Base-by-base conservation (phyloP, 352 stramenopile genomes). In the Phytopythium oedochilum region DNA sequence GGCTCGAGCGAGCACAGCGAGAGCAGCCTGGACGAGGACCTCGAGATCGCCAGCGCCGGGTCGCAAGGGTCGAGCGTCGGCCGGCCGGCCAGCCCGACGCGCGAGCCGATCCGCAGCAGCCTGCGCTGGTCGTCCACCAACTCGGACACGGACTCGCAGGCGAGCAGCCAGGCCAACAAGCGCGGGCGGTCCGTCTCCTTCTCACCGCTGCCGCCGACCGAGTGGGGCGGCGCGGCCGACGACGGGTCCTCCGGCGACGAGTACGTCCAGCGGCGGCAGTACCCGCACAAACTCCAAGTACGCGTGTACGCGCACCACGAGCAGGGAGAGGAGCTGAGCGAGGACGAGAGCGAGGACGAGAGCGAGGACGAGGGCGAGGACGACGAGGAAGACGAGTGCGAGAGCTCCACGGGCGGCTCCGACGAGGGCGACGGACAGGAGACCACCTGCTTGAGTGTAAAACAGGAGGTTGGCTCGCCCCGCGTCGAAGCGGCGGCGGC, bases 131-230 rank as follows among this genome's bases (percentile, higher is more conserved):
- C 5, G 34, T 55, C 23, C 53, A 71, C 38, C 55, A 55, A 55
- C 12, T 71, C 63, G 40, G 63, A 71, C 51, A 71, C 53, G 36
- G 60, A 63, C 42, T 71, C 63, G 52, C 63, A 71, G 55, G 31
- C 59, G 36, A 64, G 59, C 22, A 64, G 55, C 18, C 56, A 44
- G n/a, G 38, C 59, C 5, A 52, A 50, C n/a, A 70, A 66, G 49
- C 63, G 63, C 6, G 50, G 63, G 22, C 59, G 63, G 36, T 75
- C 69, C 1, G 62, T 70, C 36, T 70, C 63, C 34, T 68, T 74
- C 57, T 60, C 60, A 2, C 65, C 63, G 31, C 18, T 70, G 36
- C 59, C 59, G 1, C 59, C 60, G 28, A 45, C 46, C 8, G 52
- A 50, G 49, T 58, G 65, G 0, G 32, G 53, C 5, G 56, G 18